A percentile compares a stretch with the other conserved stretches of the same genome.
phyloP scores from a whole-genome alignment of 768 basidiomycete genomes.

The Leucocoprinus leucothites region DNA sequence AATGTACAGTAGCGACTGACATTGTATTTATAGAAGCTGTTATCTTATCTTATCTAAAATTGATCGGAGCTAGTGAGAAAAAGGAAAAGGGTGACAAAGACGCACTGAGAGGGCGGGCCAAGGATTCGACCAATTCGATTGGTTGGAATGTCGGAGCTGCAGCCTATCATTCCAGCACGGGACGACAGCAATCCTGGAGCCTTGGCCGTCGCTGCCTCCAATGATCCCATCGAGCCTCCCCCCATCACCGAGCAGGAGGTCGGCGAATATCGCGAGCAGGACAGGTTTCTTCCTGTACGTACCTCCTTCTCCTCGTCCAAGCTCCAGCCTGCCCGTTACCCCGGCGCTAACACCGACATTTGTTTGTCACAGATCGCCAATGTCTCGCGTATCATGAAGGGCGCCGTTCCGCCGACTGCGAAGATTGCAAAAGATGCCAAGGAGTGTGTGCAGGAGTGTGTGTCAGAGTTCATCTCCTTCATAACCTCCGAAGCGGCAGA shows the following conservation, averaged over 20 bases:
- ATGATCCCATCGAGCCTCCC: conserved; percentile 52
- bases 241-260: conserved; percentile 91
- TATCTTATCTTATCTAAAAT: conserved; percentile 4
- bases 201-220: conserved; percentile 19
- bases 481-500: conserved; percentile 97
- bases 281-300: conserved; percentile 89
- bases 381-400: conserved; percentile 97
- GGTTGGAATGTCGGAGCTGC: conserved; percentile 30
- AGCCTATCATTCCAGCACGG: conserved; percentile 39
- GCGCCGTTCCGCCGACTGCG: conserved; percentile 81
- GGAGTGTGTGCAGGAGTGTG: conserved; percentile 97
- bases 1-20: background rate
- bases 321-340: background rate
- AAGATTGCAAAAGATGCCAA: conserved; percentile 99
- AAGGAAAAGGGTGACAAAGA: background rate
- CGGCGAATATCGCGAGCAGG: conserved; percentile 93
- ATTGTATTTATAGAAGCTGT: background rate
- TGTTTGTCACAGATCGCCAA: conserved; percentile 79
- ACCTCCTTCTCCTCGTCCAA: background rate
- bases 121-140: conserved; percentile 11
- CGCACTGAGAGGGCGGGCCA: background rate
- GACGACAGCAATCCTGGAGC: conserved; percentile 25
- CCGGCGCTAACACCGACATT: background rate
- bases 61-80: background rate
- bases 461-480: conserved; percentile 97